Evolutionary conservation across 306 rosid species (phyloP).

Genomic region (Casuarina cunninghamiana): DNA sequence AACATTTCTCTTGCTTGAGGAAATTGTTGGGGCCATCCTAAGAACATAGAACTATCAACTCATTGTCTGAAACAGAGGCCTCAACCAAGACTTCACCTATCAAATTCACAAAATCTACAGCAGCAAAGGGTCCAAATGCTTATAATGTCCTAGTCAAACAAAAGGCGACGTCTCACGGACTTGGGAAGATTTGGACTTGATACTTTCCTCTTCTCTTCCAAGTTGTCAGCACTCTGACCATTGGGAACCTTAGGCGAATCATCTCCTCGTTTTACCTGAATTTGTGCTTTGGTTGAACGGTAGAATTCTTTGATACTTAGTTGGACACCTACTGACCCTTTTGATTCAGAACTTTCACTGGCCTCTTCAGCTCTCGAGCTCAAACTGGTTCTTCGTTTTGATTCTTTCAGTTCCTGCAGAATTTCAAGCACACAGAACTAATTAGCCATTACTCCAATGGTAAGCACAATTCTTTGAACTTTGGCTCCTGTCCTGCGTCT

Average conservation of each 20-base stretch:
- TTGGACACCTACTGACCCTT: constrained; percentile 43
- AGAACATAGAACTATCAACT: not conserved
- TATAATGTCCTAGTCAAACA: constrained; percentile 50
- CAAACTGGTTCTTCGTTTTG: constrained; percentile 44
- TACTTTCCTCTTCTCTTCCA: constrained; percentile 44
- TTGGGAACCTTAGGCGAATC: constrained; percentile 32
- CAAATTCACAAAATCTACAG: not conserved
- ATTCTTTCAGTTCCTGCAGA: constrained; percentile 59
- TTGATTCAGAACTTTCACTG: constrained; percentile 38
- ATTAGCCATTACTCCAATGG: not conserved
- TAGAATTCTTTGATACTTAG: constrained; percentile 70
- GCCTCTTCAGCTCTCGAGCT: constrained; percentile 35
- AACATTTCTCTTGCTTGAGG: too few species aligned
- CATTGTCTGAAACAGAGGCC: not conserved
- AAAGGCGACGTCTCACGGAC: constrained; percentile 85
- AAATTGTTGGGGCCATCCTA: not conserved
- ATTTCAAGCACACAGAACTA: constrained; percentile 28
- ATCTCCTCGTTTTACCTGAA: constrained; percentile 38
- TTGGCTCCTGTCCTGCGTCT: too few species aligned
- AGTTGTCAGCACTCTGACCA: constrained; percentile 30
- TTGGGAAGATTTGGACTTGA: constrained; percentile 52
- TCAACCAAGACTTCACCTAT: not conserved
- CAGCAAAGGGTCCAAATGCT: not conserved
- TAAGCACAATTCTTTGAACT: not conserved
- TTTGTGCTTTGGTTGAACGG: constrained; percentile 53